A percentile compares a stretch with the other conserved stretches of the same genome.
Conservation (phyloP, 345 rosid genomes). For the Clarkia xantiana region DNA sequence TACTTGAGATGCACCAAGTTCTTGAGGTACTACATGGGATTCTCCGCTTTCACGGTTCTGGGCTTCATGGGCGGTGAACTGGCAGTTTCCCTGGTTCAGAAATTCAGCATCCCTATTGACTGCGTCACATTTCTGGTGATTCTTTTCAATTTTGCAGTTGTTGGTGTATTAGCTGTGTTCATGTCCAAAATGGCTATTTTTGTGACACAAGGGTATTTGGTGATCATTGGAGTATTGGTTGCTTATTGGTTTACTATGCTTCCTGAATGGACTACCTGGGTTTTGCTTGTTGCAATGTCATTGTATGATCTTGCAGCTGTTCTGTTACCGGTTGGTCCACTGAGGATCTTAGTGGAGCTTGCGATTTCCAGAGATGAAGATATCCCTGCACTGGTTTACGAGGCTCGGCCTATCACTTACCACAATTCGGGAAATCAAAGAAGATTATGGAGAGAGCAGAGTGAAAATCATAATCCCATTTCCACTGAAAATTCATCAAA, state of each 20-base stretch:
- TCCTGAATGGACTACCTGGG: conserved; percentile 98
- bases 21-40: conserved; percentile 66
- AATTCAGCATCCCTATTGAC: conserved; percentile 49
- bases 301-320: conserved; percentile 91
- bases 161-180: conserved; percentile 82
- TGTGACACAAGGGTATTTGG: conserved; percentile 71
- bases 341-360: conserved; percentile 81
- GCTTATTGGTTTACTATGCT: conserved; percentile 86
- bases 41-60: conserved; percentile 73
- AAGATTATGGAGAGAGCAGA: conserved; percentile 57
- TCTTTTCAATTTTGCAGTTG: conserved; percentile 61
- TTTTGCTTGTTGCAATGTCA: conserved; percentile 62
- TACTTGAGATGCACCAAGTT: conserved; percentile 67
- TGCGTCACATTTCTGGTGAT: conserved; percentile 40
- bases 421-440: conserved; percentile 32
- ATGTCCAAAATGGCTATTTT: conserved; percentile 74
- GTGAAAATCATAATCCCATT: background rate
- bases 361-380: conserved; percentile 95
- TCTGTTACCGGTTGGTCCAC: conserved; percentile 78
- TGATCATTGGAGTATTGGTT: conserved; percentile 72
- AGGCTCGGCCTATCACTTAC: conserved; percentile 61
- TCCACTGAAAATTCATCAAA: conserved; percentile 4
- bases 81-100: conserved; percentile 31
- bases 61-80: conserved; percentile 74
- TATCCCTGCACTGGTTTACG: conserved; percentile 86